phyloP scores from a whole-genome alignment of 2,329 filamentous ascomycete genomes.

The Fusarium sp. region DNA sequence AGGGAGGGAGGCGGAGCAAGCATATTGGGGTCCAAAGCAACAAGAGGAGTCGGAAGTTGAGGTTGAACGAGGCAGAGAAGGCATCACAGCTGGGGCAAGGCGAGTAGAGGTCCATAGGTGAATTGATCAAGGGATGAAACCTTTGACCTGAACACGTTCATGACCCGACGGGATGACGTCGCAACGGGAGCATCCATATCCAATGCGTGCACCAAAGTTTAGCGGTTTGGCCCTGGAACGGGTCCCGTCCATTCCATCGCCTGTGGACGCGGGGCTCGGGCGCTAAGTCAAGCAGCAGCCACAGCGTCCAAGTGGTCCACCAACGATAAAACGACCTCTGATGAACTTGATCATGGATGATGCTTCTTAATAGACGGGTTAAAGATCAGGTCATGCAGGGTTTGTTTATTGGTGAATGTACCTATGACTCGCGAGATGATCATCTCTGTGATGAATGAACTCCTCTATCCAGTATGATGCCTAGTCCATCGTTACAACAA shows the following conservation, averaged over 20 bases:
- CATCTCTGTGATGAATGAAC: not conserved
- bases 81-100: not conserved
- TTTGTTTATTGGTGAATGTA: not conserved
- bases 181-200: not conserved
- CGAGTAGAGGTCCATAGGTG: not conserved
- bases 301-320: not conserved
- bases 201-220: constrained; percentile 11
- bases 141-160: not conserved
- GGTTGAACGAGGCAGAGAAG: not conserved
- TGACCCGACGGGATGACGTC: constrained; percentile 14
- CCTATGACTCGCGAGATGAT: not conserved
- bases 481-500: not conserved
- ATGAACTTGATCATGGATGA: not conserved
- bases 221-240: constrained; percentile 11
- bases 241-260: not conserved
- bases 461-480: not conserved
- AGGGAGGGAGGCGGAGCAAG: constrained; percentile 1
- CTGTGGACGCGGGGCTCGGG: constrained; percentile 22
- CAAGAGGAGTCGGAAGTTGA: constrained; percentile 2
- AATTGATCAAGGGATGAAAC: not conserved
- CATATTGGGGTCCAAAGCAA: constrained; percentile 12
- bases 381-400: constrained; percentile 1
- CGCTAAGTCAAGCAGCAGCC: constrained; percentile 18
- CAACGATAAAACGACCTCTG: not conserved
- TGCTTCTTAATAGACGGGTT: not conserved